Base-by-base conservation (phyloP, 2,329 filamentous ascomycete genomes). In the Fusarium pseudonygamai region DNA sequence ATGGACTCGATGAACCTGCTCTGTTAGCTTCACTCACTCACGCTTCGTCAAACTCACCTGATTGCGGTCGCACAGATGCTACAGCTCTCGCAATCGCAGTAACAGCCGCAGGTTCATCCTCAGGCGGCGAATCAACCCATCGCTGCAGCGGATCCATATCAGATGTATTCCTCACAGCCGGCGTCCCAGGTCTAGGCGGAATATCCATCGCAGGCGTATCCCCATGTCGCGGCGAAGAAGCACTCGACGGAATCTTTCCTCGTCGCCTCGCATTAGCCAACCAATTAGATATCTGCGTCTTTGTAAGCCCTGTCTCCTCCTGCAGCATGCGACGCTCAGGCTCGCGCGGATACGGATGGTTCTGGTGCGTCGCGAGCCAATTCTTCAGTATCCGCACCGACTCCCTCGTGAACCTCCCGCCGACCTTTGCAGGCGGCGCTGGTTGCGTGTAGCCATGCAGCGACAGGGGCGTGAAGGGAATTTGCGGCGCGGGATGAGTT, bases 201-300 rank as follows among this genome's bases (percentile, higher is more conserved):
- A 93, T 92, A 68, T 90, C 85, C 67, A 93, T 88, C 1, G 88
- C 72, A 13, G 37, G 62, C 3, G 68, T 53, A 24, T 69, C 68
- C 6, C 59, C 55, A 28, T 61, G 61, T 20, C 46, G 53, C 6
- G 71, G 71, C 0, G 74, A 76, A 0, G 72, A 67, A 6, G 72
- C 63, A 28, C 71, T 72, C 6, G 71, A 76, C 0, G 68, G 60
- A 20, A 92, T 90, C 83, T 96, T 97, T 72, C 93, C 91, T 72
- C 94, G 87, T 57, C 94, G 89, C 37, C 94, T 90, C 60, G 93
- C 93, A 81, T 97, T 97, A 60, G 94, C 94, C 53, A 97, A 87
- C 94, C 94, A 97, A 80, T 96, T 97, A 24, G 91, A 91, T 68
- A 97, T 95, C 79, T 97, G 94, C 14, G 87, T 92, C 74, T 92